phyloP scores from a whole-genome alignment of 2,329 filamentous ascomycete genomes.

The Blumeriella jaapii region DNA sequence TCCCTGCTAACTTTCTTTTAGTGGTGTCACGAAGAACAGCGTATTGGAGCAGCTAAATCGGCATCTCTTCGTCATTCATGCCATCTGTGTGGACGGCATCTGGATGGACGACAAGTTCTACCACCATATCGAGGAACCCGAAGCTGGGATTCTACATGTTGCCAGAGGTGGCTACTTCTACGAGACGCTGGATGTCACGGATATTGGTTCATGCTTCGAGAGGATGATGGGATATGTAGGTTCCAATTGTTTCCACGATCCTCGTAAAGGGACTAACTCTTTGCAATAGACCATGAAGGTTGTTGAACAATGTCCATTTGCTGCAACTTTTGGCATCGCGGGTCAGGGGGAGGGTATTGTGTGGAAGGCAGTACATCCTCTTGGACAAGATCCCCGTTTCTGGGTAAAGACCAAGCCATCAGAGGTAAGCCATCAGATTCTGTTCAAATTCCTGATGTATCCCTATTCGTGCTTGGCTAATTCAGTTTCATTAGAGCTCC shows the following conservation, averaged over 20 bases:
- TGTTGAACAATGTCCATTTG: slow-evolving; percentile 19
- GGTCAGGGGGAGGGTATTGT: slow-evolving; percentile 21
- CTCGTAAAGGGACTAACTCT: too few relatives aligned
- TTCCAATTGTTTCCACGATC: too few relatives aligned
- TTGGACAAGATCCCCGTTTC: slow-evolving; percentile 14
- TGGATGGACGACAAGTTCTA: slow-evolving; percentile 16
- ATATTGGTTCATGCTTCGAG: too few relatives aligned
- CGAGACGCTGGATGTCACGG: slow-evolving; percentile 6
- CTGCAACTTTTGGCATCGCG: slow-evolving; percentile 12
- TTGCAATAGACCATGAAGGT: slow-evolving; percentile 14
- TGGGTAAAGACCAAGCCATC: slow-evolving; percentile 21
- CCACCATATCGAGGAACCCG: slow-evolving; percentile 12
- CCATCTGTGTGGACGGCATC: slow-evolving; percentile 12
- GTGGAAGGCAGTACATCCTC: slow-evolving; percentile 15
- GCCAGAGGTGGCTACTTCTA: slow-evolving; percentile 15
- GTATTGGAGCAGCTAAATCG: slow-evolving; percentile 9
- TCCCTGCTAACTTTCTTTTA: too few relatives aligned
- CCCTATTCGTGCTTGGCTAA: neutral
- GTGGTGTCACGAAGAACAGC: slow-evolving; percentile 13
- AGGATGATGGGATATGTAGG: slow-evolving; percentile 5
- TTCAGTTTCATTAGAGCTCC: neutral
- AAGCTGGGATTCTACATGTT: slow-evolving; percentile 13
- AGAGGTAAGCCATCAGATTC: neutral
- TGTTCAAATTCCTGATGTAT: neutral
- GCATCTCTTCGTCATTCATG: slow-evolving; percentile 18